A percentile compares a stretch with the other conserved stretches of the same genome.
These are phyloP conservation scores for Herpetospermum pedunculosum DNA, from an alignment of 306 rosid species.

Conservation along the genomic window DNA sequence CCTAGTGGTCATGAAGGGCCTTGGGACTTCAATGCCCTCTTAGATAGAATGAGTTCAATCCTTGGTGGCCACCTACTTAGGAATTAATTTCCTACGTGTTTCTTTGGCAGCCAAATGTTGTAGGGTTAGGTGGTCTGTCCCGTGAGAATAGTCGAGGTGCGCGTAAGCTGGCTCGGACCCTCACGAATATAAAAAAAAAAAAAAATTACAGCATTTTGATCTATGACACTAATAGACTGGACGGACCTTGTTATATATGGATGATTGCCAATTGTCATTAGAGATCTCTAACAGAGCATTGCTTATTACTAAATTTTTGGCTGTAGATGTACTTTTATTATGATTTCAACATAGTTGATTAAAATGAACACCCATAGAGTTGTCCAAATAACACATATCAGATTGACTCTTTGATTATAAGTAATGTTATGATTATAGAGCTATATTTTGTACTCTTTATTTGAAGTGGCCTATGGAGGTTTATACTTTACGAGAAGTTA, in stretches of 20 bases:
- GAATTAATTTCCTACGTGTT: too few species aligned
- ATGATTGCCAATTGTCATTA: background rate
- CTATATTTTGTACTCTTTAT: background rate
- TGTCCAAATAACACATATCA: background rate
- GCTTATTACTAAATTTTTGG: background rate
- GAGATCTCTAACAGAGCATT: background rate
- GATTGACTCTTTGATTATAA: background rate
- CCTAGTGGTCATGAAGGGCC: too few species aligned
- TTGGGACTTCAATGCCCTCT: too few species aligned
- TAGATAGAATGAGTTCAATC: too few species aligned
- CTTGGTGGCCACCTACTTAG: too few species aligned
- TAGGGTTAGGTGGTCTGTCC: too few species aligned
- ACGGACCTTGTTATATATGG: background rate
- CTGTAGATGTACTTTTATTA: background rate
- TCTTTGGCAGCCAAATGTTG: too few species aligned
- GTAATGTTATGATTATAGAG: background rate
- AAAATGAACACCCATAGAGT: background rate
- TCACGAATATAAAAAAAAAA: too few species aligned
- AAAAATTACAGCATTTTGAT: background rate
- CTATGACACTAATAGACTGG: background rate
- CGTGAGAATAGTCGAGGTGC: too few species aligned
- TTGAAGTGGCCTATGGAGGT: background rate
- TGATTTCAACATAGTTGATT: background rate
- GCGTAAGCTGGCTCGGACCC: too few species aligned
- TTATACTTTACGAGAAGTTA: background rate